Base-by-base conservation (phyloP, 179 eudicot genomes). In the Silene noctiflora region DNA sequence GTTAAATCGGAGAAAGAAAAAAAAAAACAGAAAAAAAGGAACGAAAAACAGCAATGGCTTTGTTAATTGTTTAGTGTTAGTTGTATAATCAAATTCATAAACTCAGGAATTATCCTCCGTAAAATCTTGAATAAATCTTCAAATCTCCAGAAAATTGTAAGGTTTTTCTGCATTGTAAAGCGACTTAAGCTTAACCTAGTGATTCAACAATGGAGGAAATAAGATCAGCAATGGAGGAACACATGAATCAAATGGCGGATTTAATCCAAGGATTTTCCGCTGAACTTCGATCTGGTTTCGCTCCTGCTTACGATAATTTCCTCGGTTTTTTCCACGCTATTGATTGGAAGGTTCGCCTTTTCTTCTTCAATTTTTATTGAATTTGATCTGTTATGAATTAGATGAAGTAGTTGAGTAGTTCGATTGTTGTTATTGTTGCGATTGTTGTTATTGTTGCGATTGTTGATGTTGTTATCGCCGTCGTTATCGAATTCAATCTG, bases 281-380 rank as follows among this genome's bases (percentile, higher is more conserved):
- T 12, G 94, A 93, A 63, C 85, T 93, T 64, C 87, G 91, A 0
- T 79, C 89, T n/a, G 94, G 96, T 44, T 73, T 91, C 3, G 83
- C 67, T 25, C 96, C 96, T n/a, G 86, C 90, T 59, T 75, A 80
- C 65, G 90, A 93, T 19, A 85, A 85, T 73, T 86, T 93, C 76
- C 67, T 92, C 62, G 96, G 91, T 33, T 92, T 91, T 76, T 85
- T 89, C 80, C 94, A 91, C 79, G 94, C 96, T 86, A 89, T 93
- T 80, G 90, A 93, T 79, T 93, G 98, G 96, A 93, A 86, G 91
- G 98, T 93, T 27, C 51, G 13, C 4, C 12, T 29, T 48, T 35
- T 48, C 55, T 59, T 27, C 22, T 44, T 17, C 31, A 1, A 56
- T 20, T 48, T 60, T 1, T n/a, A 55, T 7, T 44, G 39, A 64